Conservation (phyloP, 2,329 filamentous ascomycete genomes). For the Celoporthe dispersa region DNA sequence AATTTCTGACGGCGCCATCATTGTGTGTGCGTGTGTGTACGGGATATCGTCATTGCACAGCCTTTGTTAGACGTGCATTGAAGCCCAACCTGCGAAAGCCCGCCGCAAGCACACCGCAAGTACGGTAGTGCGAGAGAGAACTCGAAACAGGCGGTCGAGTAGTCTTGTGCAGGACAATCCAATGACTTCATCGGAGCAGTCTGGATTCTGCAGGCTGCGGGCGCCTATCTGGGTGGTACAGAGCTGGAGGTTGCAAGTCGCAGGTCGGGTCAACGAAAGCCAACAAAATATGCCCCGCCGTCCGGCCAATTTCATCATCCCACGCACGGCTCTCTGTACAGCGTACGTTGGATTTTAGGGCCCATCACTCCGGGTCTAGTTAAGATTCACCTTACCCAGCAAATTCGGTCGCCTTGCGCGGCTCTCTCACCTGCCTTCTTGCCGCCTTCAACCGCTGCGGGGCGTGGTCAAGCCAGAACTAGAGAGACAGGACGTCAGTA, state of each 20-base stretch:
- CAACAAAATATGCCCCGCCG: slow-evolving; percentile 7
- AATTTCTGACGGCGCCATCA: neutral
- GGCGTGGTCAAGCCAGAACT: neutral
- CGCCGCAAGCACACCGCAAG: slow-evolving; percentile 8
- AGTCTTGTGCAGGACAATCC: neutral
- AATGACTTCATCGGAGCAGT: slow-evolving; percentile 3
- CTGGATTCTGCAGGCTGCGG: neutral
- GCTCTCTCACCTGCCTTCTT: neutral
- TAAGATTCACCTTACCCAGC: slow-evolving; percentile 12
- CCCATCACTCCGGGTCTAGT: neutral
- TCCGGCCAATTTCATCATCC: slow-evolving; percentile 1
- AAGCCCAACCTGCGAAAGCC: slow-evolving; percentile 5
- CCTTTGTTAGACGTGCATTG: slow-evolving; percentile 3
- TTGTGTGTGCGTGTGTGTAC: neutral
- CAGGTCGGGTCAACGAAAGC: slow-evolving; percentile 1
- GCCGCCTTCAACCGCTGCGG: neutral
- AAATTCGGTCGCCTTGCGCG: slow-evolving; percentile 11
- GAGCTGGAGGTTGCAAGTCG: neutral
- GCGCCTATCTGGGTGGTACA: neutral
- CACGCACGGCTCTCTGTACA: neutral
- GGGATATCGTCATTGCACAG: neutral
- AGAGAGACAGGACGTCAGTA: neutral
- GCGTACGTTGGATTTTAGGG: neutral
- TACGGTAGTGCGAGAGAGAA: neutral
- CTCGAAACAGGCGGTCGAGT: neutral